Conservation (phyloP, 1,284 basidiomycete genomes). For the Neolentinus lepideus region DNA sequence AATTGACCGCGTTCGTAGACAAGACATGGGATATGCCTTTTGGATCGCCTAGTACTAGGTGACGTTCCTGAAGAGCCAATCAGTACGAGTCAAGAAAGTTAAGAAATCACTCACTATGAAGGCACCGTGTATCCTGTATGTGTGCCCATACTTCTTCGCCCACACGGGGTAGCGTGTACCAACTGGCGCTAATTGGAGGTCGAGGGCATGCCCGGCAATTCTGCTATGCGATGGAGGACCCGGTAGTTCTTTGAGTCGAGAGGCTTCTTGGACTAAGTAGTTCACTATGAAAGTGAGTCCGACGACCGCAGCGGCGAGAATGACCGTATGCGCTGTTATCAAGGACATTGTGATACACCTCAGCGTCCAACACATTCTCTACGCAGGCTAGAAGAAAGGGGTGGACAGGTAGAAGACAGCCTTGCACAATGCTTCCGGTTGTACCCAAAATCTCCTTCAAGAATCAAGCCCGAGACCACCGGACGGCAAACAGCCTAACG, state of each 20-base stretch:
- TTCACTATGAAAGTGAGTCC: not conserved
- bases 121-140: not conserved
- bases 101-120: not conserved
- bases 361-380: no score
- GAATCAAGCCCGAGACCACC: no score
- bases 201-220: not conserved
- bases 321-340: not conserved
- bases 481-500: no score
- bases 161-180: not conserved
- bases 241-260: not conserved
- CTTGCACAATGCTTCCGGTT: no score
- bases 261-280: not conserved
- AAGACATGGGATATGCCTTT: constrained; percentile 1
- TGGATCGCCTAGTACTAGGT: not conserved
- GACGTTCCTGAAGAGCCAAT: not conserved
- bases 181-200: not conserved
- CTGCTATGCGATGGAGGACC: not conserved
- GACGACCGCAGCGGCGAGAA: not conserved
- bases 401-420: no score
- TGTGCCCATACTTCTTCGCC: not conserved
- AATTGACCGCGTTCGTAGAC: not conserved
- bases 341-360: no score
- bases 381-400: no score
- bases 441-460: no score
- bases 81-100: not conserved